phyloP scores from a whole-genome alignment of 352 stramenopile species.

The Plasmopara viticola region DNA sequence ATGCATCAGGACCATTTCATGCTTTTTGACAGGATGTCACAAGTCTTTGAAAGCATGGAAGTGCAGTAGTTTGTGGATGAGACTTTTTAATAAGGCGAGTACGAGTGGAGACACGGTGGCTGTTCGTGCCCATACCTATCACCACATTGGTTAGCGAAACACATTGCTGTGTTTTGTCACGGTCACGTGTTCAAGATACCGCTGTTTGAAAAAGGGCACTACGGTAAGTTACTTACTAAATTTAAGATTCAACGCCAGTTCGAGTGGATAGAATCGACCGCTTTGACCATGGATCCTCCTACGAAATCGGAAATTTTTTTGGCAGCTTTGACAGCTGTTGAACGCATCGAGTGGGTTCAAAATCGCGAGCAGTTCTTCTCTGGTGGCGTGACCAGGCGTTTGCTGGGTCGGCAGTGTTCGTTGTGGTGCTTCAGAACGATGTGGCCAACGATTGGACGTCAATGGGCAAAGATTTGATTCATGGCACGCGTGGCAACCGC shows the following conservation, averaged over 20 bases:
- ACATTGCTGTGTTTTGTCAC: slow-evolving; percentile 82
- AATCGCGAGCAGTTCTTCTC: slow-evolving; percentile 86
- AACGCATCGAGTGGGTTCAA: slow-evolving; percentile 84
- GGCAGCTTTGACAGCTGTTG: slow-evolving; percentile 69
- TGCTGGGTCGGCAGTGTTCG: slow-evolving; percentile 68
- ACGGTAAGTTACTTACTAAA: slow-evolving; percentile 62
- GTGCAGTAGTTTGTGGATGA: no score
- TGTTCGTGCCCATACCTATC: no score
- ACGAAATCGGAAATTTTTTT: slow-evolving; percentile 49
- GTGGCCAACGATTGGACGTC: slow-evolving; percentile 47
- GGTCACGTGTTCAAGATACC: slow-evolving; percentile 88
- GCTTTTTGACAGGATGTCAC: no score
- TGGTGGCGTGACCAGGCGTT: slow-evolving; percentile 84
- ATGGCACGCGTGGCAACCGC: slow-evolving; percentile 87
- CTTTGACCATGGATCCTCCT: slow-evolving; percentile 27
- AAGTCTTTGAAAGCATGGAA: no score
- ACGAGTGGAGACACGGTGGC: no score
- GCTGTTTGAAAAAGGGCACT: slow-evolving; percentile 73
- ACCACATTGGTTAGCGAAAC: slow-evolving; percentile 29
- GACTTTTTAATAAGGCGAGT: no score
- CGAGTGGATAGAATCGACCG: slow-evolving; percentile 56
- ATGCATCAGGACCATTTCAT: no score
- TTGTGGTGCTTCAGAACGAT: slow-evolving; percentile 70
- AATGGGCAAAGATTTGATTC: slow-evolving; percentile 75
- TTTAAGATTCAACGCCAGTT: slow-evolving; percentile 81